These are phyloP conservation scores for Porcisia hertigi DNA, from an alignment of 208 protist species.

Conservation along the genomic window DNA sequence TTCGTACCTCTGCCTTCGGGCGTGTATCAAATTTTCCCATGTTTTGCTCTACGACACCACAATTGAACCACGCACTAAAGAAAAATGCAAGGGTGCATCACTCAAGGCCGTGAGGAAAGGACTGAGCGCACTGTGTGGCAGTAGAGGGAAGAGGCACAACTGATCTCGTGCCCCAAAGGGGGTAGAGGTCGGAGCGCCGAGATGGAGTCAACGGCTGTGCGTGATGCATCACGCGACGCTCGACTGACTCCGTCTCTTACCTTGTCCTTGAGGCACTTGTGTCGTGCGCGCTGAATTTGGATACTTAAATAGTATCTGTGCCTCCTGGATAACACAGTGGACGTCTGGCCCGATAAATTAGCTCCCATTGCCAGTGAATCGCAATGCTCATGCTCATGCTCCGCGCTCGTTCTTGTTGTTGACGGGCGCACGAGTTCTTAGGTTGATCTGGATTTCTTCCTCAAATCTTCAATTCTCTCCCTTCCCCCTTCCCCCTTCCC, in stretches of 20 bases:
- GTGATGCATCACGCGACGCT: no score
- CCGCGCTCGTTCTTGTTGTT: no score
- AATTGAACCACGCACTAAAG: neutral
- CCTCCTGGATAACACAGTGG: neutral
- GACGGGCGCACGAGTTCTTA: no score
- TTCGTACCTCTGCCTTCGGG: neutral
- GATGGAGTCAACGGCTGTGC: no score
- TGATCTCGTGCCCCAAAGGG: no score
- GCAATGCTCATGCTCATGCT: no score
- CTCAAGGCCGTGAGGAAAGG: neutral
- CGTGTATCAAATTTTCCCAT: neutral
- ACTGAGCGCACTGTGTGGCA: no score
- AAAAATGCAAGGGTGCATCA: neutral
- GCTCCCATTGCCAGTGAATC: neutral
- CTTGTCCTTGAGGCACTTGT: neutral
- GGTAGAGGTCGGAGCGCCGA: no score
- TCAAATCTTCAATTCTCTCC: neutral
- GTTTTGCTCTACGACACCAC: neutral
- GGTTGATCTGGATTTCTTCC: neutral
- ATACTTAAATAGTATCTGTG: neutral
- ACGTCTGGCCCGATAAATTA: neutral
- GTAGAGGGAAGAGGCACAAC: no score
- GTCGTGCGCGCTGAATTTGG: neutral
- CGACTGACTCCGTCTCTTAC: slow-evolving; percentile 13
- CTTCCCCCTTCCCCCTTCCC: neutral